Evolutionary conservation across 176 grass and related monocot species (phyloP).

Genomic region (Rhipidocladum racemiflorum): DNA sequence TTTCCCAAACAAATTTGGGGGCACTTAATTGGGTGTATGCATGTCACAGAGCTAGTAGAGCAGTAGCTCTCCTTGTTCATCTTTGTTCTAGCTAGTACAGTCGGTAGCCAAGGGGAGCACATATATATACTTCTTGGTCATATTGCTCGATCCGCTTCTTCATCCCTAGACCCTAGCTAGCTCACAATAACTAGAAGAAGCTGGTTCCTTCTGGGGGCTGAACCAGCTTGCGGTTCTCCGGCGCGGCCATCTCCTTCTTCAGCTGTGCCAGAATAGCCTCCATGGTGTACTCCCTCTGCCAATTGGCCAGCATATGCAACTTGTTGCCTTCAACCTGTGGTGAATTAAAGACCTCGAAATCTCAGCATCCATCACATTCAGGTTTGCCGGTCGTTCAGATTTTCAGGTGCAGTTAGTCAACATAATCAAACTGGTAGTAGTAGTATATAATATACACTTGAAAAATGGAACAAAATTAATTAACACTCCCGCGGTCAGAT

Average conservation of each 20-base stretch:
- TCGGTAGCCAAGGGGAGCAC: not conserved
- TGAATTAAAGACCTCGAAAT: not conserved
- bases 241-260: slow-evolving; percentile 50
- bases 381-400: not conserved
- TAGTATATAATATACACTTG: not conserved
- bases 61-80: not conserved
- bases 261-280: slow-evolving; percentile 48
- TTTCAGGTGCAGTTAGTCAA: not conserved
- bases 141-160: not conserved
- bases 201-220: slow-evolving; percentile 47
- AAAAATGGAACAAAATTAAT: not conserved
- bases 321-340: slow-evolving; percentile 40
- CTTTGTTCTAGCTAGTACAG: not conserved
- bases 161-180: too few relatives aligned
- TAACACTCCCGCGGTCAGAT: not conserved
- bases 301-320: slow-evolving; percentile 33
- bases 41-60: not conserved
- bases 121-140: not conserved
- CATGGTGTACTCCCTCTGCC: slow-evolving; percentile 55
- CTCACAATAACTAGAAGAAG: slow-evolving; percentile 12
- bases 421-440: not conserved
- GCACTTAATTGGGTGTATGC: too few relatives aligned
- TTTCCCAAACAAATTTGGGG: not conserved
- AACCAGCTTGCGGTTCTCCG: slow-evolving; percentile 47
- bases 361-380: not conserved